Conservation (phyloP, 2,329 filamentous ascomycete species). For the Penicillium sumatraense region DNA sequence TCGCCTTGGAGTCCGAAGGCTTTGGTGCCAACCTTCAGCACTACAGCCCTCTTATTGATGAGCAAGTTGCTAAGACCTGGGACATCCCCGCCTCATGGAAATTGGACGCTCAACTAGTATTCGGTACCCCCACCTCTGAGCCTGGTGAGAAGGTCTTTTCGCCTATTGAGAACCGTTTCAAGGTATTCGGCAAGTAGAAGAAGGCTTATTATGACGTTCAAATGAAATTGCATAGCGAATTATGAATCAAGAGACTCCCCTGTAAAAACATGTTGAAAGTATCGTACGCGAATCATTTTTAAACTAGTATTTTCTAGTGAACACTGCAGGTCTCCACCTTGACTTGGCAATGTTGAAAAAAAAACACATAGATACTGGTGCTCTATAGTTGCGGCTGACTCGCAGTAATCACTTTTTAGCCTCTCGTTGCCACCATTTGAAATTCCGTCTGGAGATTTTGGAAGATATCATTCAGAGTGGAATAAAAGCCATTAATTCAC, state of each 20-base stretch:
- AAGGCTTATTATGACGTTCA: neutral
- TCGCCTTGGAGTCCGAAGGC: slow-evolving; percentile 78
- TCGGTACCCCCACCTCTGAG: slow-evolving; percentile 56
- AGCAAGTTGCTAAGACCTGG: slow-evolving; percentile 71
- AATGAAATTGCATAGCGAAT: neutral
- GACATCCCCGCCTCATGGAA: slow-evolving; percentile 72
- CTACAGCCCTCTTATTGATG: slow-evolving; percentile 85
- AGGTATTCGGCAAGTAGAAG: slow-evolving; percentile 40
- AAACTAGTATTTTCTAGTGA: neutral
- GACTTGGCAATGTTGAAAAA: too few species aligned
- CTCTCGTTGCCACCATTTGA: neutral
- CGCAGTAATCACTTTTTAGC: too few species aligned
- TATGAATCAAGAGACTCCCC: neutral
- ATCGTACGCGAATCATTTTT: neutral
- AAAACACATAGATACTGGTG: neutral
- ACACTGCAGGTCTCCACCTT: too few species aligned
- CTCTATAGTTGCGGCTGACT: neutral
- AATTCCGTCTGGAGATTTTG: slow-evolving; percentile 30
- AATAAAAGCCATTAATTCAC: neutral
- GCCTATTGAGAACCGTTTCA: slow-evolving; percentile 38
- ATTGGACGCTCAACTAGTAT: slow-evolving; percentile 81
- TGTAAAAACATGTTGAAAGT: neutral
- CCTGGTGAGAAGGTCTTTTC: slow-evolving; percentile 33
- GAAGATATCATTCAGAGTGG: slow-evolving; percentile 29
- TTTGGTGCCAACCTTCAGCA: slow-evolving; percentile 88